phyloP scores from a whole-genome alignment of 2,329 filamentous ascomycete species.

The Mycogone perniciosa region DNA sequence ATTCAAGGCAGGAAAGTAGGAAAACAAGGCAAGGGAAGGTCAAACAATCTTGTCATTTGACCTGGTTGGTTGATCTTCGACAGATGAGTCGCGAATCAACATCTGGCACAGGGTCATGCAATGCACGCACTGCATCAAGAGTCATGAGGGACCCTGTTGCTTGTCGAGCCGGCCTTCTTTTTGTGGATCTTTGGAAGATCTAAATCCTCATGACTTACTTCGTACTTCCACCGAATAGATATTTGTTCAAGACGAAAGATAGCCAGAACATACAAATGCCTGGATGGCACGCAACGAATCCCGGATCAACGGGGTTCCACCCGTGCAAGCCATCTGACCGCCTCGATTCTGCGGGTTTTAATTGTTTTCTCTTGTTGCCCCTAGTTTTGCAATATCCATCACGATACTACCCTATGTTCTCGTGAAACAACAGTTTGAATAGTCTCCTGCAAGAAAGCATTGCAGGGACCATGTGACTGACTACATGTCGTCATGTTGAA shows the following conservation, averaged over 20 bases:
- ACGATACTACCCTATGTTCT: constrained; percentile 8
- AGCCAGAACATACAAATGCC: not conserved
- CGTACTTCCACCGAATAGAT: not conserved
- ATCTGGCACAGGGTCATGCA: constrained; percentile 4
- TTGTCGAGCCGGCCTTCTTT: not conserved
- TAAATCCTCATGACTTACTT: not conserved
- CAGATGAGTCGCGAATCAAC: not conserved
- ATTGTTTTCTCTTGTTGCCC: not conserved
- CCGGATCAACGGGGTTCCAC: not conserved
- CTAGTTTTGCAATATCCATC: constrained; percentile 1
- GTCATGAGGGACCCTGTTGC: not conserved
- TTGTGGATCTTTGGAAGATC: not conserved
- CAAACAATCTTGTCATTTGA: not conserved
- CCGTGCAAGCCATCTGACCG: constrained; percentile 3
- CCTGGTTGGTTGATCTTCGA: not conserved
- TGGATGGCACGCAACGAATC: not conserved
- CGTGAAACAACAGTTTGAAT: constrained; percentile 6
- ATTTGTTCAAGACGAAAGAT: not conserved
- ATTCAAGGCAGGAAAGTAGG: not conserved
- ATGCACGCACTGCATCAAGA: not conserved
- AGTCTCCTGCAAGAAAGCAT: not conserved
- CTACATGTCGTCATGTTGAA: constrained; percentile 4
- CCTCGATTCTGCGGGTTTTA: constrained; percentile 2
- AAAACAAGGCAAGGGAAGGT: not conserved
- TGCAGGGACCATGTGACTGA: constrained; percentile 11